A percentile compares a stretch with the other conserved stretches of the same genome.
Evolutionary conservation across 163 green algal species (phyloP).

Genomic region (Picocystis sp.): DNA sequence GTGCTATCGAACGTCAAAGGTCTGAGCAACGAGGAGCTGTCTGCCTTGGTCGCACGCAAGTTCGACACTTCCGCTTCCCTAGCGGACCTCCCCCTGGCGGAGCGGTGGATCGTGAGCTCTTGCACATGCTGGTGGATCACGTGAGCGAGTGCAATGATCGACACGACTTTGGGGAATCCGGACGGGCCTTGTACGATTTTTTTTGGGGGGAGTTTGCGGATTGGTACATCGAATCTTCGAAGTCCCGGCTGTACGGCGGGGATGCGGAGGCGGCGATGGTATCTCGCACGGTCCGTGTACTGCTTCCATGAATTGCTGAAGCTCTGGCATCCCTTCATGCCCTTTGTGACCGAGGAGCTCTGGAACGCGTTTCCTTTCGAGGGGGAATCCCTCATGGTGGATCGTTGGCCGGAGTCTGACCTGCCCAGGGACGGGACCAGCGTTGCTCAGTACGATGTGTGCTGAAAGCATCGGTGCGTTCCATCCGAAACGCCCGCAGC

Average conservation of each 20-base stretch:
- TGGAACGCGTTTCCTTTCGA: constrained; percentile 32
- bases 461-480: constrained; percentile 44
- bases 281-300: constrained; percentile 64
- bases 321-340: constrained; percentile 91
- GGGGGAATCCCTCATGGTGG: constrained; percentile 6
- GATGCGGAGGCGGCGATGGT: constrained; percentile 20
- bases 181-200: constrained; percentile 67
- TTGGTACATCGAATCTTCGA: constrained; percentile 67
- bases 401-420: background rate
- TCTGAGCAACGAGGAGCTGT: constrained; percentile 4
- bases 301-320: constrained; percentile 53
- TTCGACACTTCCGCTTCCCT: constrained; percentile 3
- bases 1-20: constrained; percentile 59
- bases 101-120: constrained; percentile 70
- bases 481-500: constrained; percentile 73
- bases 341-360: constrained; percentile 93
- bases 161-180: constrained; percentile 74
- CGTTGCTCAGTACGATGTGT: constrained; percentile 2
- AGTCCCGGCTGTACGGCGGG: constrained; percentile 57
- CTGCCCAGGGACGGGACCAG: background rate
- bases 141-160: constrained; percentile 48
- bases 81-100: constrained; percentile 44
- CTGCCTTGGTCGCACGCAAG: background rate
- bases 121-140: constrained; percentile 38
- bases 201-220: constrained; percentile 95